phyloP scores from a whole-genome alignment of 2,329 filamentous ascomycete species.

The Diaporthe citri region DNA sequence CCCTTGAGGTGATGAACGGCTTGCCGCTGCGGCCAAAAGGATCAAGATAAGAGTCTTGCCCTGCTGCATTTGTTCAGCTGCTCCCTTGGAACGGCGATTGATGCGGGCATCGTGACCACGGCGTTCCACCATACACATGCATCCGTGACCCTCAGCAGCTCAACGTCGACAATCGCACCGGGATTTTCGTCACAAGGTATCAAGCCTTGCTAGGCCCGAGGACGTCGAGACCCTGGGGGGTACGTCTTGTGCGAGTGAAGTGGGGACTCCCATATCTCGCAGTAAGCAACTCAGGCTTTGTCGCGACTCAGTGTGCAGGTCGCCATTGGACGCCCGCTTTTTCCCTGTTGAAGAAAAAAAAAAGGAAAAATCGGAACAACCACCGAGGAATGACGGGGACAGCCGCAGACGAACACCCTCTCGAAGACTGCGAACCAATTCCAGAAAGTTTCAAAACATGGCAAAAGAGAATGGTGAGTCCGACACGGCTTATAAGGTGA shows the following conservation, averaged over 20 bases:
- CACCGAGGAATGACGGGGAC: too few relatives aligned
- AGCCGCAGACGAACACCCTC: background rate
- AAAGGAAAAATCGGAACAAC: background rate
- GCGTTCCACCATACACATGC: background rate
- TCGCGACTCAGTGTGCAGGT: slow-evolving; percentile 24
- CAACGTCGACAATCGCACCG: background rate
- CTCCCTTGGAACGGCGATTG: background rate
- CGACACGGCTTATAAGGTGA: background rate
- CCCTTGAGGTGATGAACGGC: background rate
- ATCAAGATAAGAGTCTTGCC: slow-evolving; percentile 13
- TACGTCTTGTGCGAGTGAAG: background rate
- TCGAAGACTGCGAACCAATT: background rate
- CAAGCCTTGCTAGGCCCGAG: background rate
- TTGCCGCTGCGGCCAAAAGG: slow-evolving; percentile 3
- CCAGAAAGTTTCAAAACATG: too few relatives aligned
- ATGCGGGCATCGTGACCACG: background rate
- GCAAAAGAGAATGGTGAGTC: background rate
- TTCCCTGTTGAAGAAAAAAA: background rate
- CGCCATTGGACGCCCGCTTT: slow-evolving; percentile 19
- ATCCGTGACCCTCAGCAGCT: background rate
- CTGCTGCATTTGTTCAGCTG: background rate
- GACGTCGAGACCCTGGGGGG: background rate
- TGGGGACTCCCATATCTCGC: slow-evolving; percentile 14
- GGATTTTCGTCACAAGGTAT: too few relatives aligned
- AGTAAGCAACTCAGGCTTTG: slow-evolving; percentile 3